Base-by-base conservation (phyloP, 768 basidiomycete genomes). In the Auriculariales sp. region DNA sequence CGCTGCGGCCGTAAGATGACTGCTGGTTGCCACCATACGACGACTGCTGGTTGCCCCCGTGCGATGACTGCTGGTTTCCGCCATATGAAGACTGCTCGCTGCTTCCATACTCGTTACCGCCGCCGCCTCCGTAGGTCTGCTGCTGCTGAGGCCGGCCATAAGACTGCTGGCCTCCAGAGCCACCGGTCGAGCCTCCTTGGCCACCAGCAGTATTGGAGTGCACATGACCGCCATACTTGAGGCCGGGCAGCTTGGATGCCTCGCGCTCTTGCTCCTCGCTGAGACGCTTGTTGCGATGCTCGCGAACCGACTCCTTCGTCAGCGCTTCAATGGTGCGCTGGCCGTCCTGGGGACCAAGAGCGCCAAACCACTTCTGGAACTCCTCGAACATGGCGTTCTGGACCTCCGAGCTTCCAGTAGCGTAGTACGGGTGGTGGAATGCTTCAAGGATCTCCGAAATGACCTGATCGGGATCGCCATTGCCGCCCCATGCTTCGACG, bases 351-450 rank as follows among this genome's bases (percentile, higher is more conserved):
- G 63, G 57, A 3, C 67, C 69, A 28, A 78, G 61, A 5, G 66
- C 69, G 22, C 68, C 69, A 45, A 78, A 58, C 78, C 79, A 81
- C 46, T 62, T 62, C 58, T 75, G 60, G 67, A 81, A 64, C 44
- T 66, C 64, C 44, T 74, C 68, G 54, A 75, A 75, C 80, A 83
- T 83, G 46, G 68, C 68, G 48, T 69, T 57, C 61, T 83, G 81
- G 49, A 82, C 74, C 29, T 64, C 60, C 14, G 75, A 78, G 27
- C 60, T 60, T 3, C 74, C 73, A 33, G 63, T 68, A 42, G 73
- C 73, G 59, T 77, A 83, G 60, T 77, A 80, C 5, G 81, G 81
- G 58, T 82, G 81, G 57, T 83, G 79, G 68, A 83, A 79, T 3
- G 78, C 76, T 54, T 79, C 71, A 3, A 49, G 48, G 29, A 34